A percentile compares a stretch with the other conserved stretches of the same genome.
These are phyloP conservation scores for Scutellaria barbata DNA, from an alignment of 257 asterid species.

Conservation along the genomic window DNA sequence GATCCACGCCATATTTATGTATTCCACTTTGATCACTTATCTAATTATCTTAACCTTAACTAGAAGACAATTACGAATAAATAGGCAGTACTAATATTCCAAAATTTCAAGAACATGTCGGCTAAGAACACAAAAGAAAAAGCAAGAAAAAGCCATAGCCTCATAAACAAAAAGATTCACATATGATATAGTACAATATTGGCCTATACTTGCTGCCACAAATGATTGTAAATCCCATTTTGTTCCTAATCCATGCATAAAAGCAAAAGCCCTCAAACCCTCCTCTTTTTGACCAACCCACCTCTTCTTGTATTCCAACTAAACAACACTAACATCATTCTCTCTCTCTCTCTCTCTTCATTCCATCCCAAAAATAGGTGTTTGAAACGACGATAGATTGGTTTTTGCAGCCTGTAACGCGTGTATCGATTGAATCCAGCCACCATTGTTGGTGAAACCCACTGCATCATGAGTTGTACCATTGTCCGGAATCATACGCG, in stretches of 20 bases:
- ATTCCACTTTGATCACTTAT: no score
- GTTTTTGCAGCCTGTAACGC: constrained; percentile 46
- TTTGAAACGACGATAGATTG: constrained; percentile 32
- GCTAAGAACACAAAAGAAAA: neutral
- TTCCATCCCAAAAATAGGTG: constrained; percentile 41
- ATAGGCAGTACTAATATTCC: no score
- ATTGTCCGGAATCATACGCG: constrained; percentile 27
- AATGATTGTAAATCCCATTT: constrained; percentile 53
- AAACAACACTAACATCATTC: constrained; percentile 28
- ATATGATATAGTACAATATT: constrained; percentile 13
- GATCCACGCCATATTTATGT: no score
- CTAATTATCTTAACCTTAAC: no score
- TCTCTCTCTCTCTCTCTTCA: constrained; percentile 8
- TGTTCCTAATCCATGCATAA: constrained; percentile 46
- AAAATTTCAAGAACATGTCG: neutral
- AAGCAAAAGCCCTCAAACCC: constrained; percentile 36
- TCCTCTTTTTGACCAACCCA: constrained; percentile 67
- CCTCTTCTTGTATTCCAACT: constrained; percentile 39
- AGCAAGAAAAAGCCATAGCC: neutral
- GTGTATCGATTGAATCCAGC: constrained; percentile 47
- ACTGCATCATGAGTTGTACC: constrained; percentile 39
- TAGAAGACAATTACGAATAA: no score
- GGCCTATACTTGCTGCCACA: constrained; percentile 32
- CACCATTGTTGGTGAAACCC: constrained; percentile 32
- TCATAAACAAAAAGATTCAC: constrained; percentile 16